Evolutionary conservation across 2,329 filamentous ascomycete species (phyloP), one percentile per base, ranked within the genome.

Genomic region (Colletotrichum tamarilloi): DNA sequence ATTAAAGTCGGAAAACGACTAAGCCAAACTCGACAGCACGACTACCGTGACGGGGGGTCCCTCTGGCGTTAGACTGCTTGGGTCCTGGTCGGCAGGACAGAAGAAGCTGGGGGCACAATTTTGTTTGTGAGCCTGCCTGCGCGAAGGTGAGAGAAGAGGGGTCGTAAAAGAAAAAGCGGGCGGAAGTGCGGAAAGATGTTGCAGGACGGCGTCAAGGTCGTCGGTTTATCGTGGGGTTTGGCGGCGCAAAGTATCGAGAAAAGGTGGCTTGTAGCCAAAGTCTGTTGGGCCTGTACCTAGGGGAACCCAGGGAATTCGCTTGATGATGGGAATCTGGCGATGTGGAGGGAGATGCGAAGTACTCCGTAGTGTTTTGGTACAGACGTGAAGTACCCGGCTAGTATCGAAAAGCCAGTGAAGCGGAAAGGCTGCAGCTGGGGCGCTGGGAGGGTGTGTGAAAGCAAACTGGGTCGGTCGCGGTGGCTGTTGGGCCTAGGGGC

Each of bases 21-120:
- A 70, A 70, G 67, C 67, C 46, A 60, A 73, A 52, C 26, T 52
- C 35, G 67, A 73, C 55, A 73, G 63, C 58, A 68, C 35, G 59
- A 69, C 69, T 72, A 72, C 59, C 66, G 70, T 35, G 70, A 65
- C 56, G 55, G 70, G 66, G 59, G 46, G 46, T 46, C 5, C 3
- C 42, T 62, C 38, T 62, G 58, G 12, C 19, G 22, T 42, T 49
- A 35, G 59, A 26, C 26, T 62, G 28, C 56, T 26, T 42, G 38
- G 42, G 24, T 46, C 38, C 62, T n/a, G 38, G 58, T 38, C 22
- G 42, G 28, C 26, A 46, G 42, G 55, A 46, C 24, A 19, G 62
- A 38, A 38, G 56, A 71, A 56, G 55, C 16, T 46, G 24, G 42
- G 65, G 65, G 30, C 42, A 53, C n/a, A n/a, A 53, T 62, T 19